Base-by-base conservation (phyloP, 331 rosid species). In the Cydonia oblonga region DNA sequence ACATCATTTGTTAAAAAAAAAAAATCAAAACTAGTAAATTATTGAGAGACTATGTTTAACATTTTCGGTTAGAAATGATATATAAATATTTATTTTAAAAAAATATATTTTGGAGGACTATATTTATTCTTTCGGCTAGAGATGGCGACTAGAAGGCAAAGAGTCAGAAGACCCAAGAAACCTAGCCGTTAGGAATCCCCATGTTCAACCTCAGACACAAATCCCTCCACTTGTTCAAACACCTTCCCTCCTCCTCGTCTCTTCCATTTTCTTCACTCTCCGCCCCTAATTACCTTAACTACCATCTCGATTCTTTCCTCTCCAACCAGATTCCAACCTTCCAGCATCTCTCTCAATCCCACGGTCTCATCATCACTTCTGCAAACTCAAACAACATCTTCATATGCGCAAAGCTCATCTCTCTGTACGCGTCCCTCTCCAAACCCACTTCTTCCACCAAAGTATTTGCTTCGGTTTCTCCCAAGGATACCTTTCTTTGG, bases 391-490 rank as follows among this genome's bases (percentile, higher is more conserved):
- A 80, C 91, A 89, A 91, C 78, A 65, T 79, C 66, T 89, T 89
- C 84, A 69, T 87, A n/a, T 8, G 88, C 93, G 80, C 96, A 60
- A 91, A 87, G 76, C 97, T 86, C 79, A 83, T 92, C 79, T 83
- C 93, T 51, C 83, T 83, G 61, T 89, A 87, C 52, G 81, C 89
- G 60, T 79, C 82, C 74, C 79, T 87, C 78, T 30, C 68, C 75
- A 42, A 68, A 76, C 86, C 89, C 25, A 5, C 56, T 22, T 76
- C 52, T 29, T 77, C 87, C 69, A 58, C 91, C 54, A 64, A 67
- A 70, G 70, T 87, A 16, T 89, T 86, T 64, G 68, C 23, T 44
- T 81, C 82, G 1, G 81, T 83, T 76, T 70, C 68, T 57, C 83
- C 74, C 42, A 85, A 84, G 69, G 96, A 89, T 51, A 75, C 53